A percentile compares a stretch with the other conserved stretches of the same genome.
These are phyloP conservation scores for Rasamsonia emersonii DNA, from an alignment of 2,329 filamentous ascomycete species.

Conservation along the genomic window DNA sequence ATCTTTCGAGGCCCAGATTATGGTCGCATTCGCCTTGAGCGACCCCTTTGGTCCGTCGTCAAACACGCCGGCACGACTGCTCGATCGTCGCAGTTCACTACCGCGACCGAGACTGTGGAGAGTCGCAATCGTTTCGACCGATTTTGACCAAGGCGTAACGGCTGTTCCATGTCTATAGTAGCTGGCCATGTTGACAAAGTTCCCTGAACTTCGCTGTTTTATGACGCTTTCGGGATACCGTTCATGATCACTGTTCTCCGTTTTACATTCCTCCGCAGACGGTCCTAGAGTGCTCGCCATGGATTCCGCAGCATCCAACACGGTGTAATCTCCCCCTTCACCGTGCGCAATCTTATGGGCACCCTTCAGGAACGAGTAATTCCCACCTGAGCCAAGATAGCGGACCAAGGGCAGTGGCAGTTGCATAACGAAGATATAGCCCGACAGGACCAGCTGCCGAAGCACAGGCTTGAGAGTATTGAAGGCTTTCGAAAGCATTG, in stretches of 20 bases:
- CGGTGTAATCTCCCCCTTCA: slow-evolving; percentile 22
- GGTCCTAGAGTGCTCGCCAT: slow-evolving; percentile 47
- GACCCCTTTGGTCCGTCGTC: slow-evolving; percentile 36
- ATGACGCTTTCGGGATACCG: slow-evolving; percentile 35
- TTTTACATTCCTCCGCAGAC: slow-evolving; percentile 35
- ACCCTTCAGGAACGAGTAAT: slow-evolving; percentile 39
- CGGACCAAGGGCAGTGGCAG: slow-evolving; percentile 39
- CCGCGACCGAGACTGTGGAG: slow-evolving; percentile 37
- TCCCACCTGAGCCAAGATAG: slow-evolving; percentile 40
- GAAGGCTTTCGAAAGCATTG: slow-evolving; percentile 37
- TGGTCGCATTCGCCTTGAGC: slow-evolving; percentile 44
- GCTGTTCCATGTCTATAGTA: slow-evolving; percentile 47
- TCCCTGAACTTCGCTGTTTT: slow-evolving; percentile 31
- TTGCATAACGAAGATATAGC: slow-evolving; percentile 49
- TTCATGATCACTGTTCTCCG: slow-evolving; percentile 19
- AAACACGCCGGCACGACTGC: slow-evolving; percentile 35
- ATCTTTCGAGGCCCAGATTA: slow-evolving; percentile 48
- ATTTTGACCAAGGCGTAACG: slow-evolving; percentile 42
- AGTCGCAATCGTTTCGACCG: slow-evolving; percentile 40
- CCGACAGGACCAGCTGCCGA: slow-evolving; percentile 41
- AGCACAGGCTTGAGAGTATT: slow-evolving; percentile 38
- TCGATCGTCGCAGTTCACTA: slow-evolving; percentile 20
- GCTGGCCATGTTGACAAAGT: slow-evolving; percentile 43
- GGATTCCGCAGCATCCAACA: slow-evolving; percentile 33
- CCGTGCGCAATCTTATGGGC: slow-evolving; percentile 32